A percentile compares a stretch with the other conserved stretches of the same genome.
phyloP scores from a whole-genome alignment of 129 eudicot genomes.

The Helichrysum umbraculigerum region DNA sequence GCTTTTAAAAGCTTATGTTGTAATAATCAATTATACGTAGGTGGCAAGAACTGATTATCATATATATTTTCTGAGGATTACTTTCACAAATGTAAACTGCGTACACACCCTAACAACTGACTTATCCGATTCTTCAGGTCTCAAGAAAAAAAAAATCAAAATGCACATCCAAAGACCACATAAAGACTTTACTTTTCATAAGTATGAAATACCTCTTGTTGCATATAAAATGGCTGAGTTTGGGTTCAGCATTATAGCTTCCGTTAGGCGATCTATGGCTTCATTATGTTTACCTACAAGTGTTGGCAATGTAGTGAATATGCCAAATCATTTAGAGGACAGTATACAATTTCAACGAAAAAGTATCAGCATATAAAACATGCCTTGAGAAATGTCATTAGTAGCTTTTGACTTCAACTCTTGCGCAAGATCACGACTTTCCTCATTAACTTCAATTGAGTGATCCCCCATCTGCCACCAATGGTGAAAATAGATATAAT shows the following conservation, averaged over 20 bases:
- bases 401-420: conserved; percentile 59
- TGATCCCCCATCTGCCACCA: conserved; percentile 75
- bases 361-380: not conserved
- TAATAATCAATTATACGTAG: no score
- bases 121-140: conserved; percentile 3
- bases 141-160: not conserved
- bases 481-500: not conserved
- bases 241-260: conserved; percentile 74
- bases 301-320: conserved; percentile 19
- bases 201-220: conserved; percentile 57
- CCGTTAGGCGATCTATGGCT: conserved; percentile 66
- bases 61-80: no score
- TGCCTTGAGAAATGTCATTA: conserved; percentile 63
- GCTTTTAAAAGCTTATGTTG: not conserved
- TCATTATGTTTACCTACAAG: conserved; percentile 61
- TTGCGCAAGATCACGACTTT: conserved; percentile 67
- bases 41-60: no score
- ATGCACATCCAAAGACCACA: conserved; percentile 10
- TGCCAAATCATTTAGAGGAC: not conserved
- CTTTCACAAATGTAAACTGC: no score
- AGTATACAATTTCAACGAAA: not conserved
- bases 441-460: conserved; percentile 62
- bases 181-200: not conserved
- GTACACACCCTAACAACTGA: not conserved
- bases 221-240: conserved; percentile 77